Percentiles rank a stretch among this genome's conserved stretches.
Conservation (phyloP, 1,284 basidiomycete genomes). For the Trametes sp. region DNA sequence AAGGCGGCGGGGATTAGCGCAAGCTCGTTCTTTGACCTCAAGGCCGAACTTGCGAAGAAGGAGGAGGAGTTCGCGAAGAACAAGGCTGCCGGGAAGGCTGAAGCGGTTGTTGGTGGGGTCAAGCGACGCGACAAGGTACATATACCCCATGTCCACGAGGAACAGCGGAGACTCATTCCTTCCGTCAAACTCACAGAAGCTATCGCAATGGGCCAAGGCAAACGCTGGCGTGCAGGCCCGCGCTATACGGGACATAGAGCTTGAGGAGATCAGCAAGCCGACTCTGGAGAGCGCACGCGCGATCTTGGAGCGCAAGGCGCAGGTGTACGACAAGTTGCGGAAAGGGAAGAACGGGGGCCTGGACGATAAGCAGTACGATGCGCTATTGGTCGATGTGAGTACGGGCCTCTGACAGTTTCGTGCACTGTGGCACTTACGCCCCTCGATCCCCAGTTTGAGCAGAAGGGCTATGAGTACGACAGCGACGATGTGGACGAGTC, state of each 20-base stretch:
- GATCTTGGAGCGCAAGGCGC: slow-evolving; percentile 80
- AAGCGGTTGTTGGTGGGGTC: slow-evolving; percentile 59
- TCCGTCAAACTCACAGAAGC: slow-evolving; percentile 62
- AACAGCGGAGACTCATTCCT: too few species aligned
- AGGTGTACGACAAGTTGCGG: slow-evolving; percentile 81
- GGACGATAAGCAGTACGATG: slow-evolving; percentile 77
- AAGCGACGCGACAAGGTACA: slow-evolving; percentile 70
- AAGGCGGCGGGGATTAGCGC: slow-evolving; percentile 75
- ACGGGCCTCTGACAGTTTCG: background rate
- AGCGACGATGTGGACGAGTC: slow-evolving; percentile 82
- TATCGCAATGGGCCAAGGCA: slow-evolving; percentile 71
- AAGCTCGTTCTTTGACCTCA: slow-evolving; percentile 79
- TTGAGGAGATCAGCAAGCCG: slow-evolving; percentile 69
- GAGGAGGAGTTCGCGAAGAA: slow-evolving; percentile 67
- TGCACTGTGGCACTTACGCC: background rate
- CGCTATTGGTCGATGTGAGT: slow-evolving; percentile 85
- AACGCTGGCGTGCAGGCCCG: slow-evolving; percentile 76
- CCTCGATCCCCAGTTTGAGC: slow-evolving; percentile 69
- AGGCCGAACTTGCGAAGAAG: slow-evolving; percentile 73
- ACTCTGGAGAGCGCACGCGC: slow-evolving; percentile 74
- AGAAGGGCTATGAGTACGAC: slow-evolving; percentile 64
- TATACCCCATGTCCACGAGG: too few species aligned
- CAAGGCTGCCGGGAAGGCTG: slow-evolving; percentile 63
- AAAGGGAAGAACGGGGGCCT: slow-evolving; percentile 86
- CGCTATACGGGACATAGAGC: slow-evolving; percentile 68